phyloP scores from a whole-genome alignment of 2,329 filamentous ascomycete species.

The Fusarium nematophilum region DNA sequence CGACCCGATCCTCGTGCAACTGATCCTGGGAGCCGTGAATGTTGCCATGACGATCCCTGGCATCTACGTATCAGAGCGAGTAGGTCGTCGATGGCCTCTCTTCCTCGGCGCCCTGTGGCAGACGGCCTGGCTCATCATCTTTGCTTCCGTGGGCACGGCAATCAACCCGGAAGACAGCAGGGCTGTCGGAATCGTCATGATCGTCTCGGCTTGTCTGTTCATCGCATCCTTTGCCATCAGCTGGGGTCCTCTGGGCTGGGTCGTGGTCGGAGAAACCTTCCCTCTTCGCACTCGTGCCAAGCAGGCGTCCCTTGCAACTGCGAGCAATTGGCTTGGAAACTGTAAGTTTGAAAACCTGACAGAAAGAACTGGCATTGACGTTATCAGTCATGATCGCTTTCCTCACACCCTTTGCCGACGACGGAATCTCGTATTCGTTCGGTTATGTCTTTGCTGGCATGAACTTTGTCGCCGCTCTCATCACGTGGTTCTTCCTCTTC shows the following conservation, averaged over 20 bases:
- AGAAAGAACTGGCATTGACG: background rate
- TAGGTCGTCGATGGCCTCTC: slow-evolving; percentile 73
- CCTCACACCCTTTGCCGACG: slow-evolving; percentile 73
- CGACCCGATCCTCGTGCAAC: slow-evolving; percentile 73
- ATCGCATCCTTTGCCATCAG: slow-evolving; percentile 75
- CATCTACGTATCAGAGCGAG: slow-evolving; percentile 75
- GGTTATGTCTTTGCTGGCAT: slow-evolving; percentile 74
- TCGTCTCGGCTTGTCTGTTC: slow-evolving; percentile 78
- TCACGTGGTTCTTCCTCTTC: slow-evolving; percentile 76
- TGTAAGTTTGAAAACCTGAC: slow-evolving; percentile 47
- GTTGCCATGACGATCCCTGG: slow-evolving; percentile 73
- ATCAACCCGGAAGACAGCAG: slow-evolving; percentile 55
- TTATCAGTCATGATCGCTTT: slow-evolving; percentile 69
- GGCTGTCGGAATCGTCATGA: slow-evolving; percentile 72
- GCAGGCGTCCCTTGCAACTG: slow-evolving; percentile 63
- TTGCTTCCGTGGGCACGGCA: slow-evolving; percentile 66
- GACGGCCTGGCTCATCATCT: slow-evolving; percentile 71
- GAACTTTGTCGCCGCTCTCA: slow-evolving; percentile 65
- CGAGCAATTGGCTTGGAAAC: slow-evolving; percentile 68
- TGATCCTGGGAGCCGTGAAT: slow-evolving; percentile 75
- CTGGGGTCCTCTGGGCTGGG: slow-evolving; percentile 77
- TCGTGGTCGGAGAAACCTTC: slow-evolving; percentile 73
- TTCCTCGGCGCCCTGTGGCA: slow-evolving; percentile 75
- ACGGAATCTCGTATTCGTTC: slow-evolving; percentile 69
- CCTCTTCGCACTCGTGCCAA: slow-evolving; percentile 65